phyloP scores from a whole-genome alignment of 306 rosid species.

The Begonia peltatifolia region DNA sequence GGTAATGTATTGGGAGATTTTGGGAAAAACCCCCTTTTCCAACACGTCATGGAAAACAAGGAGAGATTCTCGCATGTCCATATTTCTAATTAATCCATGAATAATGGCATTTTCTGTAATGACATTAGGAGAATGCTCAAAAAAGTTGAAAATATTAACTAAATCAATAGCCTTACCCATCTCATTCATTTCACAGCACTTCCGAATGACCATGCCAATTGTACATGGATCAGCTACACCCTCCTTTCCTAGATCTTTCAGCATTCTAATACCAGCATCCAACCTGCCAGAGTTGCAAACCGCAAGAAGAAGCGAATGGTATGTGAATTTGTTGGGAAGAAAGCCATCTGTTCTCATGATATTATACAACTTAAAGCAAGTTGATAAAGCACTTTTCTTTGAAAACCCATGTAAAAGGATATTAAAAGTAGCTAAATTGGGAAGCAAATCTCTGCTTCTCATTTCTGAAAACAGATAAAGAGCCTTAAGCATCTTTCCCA shows the following conservation, averaged over 20 bases:
- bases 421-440: constrained; percentile 47
- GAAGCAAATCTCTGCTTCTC: constrained; percentile 27
- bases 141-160: constrained; percentile 28
- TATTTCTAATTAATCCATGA: constrained; percentile 34
- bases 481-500: constrained; percentile 33
- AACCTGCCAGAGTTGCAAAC: constrained; percentile 34
- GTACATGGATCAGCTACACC: constrained; percentile 41
- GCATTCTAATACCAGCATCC: constrained; percentile 47
- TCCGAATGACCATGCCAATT: constrained; percentile 44
- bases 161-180: constrained; percentile 35
- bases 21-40: constrained; percentile 45
- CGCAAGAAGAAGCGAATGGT: constrained; percentile 58
- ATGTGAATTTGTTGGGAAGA: constrained; percentile 39
- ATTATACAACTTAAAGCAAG: constrained; percentile 29
- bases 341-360: constrained; percentile 29
- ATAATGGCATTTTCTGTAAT: constrained; percentile 37
- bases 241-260: constrained; percentile 31
- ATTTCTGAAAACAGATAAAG: constrained; percentile 33
- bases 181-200: constrained; percentile 40
- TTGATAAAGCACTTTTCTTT: constrained; percentile 22
- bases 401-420: constrained; percentile 65
- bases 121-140: constrained; percentile 25
- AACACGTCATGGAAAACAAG: constrained; percentile 35
- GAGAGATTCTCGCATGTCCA: constrained; percentile 31
- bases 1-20: constrained; percentile 37